Percentiles rank a stretch among this genome's conserved stretches.
Conservation (phyloP, 2,329 filamentous ascomycete genomes). For the Aspergillaceae sp. region DNA sequence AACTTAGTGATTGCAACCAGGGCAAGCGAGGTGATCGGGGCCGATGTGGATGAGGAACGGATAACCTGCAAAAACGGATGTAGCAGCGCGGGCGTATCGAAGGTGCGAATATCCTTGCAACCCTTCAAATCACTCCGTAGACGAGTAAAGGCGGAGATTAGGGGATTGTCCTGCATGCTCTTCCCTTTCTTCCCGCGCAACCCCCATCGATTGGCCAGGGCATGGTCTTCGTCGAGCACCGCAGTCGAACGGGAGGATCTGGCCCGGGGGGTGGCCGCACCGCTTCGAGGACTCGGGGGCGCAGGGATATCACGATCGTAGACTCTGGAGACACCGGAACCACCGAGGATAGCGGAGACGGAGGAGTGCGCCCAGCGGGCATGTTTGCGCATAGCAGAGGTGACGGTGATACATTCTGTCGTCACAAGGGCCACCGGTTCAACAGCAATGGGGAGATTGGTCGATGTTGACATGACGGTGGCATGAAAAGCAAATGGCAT, state of each 20-base stretch:
- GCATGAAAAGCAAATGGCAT: neutral
- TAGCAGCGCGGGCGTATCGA: slow-evolving; percentile 81
- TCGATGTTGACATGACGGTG: neutral
- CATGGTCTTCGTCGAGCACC: slow-evolving; percentile 34
- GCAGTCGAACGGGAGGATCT: slow-evolving; percentile 11
- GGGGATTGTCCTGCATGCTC: slow-evolving; percentile 93
- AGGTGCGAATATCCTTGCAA: slow-evolving; percentile 79
- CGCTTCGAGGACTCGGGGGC: slow-evolving; percentile 27
- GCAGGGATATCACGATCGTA: slow-evolving; percentile 35
- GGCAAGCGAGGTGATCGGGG: slow-evolving; percentile 89
- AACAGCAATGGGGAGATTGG: slow-evolving; percentile 59
- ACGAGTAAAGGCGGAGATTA: slow-evolving; percentile 90
- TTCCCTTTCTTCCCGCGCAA: slow-evolving; percentile 89
- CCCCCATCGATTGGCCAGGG: slow-evolving; percentile 77
- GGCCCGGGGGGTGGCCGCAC: slow-evolving; percentile 12
- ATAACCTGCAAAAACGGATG: slow-evolving; percentile 96
- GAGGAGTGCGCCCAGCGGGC: slow-evolving; percentile 92
- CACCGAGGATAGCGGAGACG: slow-evolving; percentile 88
- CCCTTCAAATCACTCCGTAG: slow-evolving; percentile 78
- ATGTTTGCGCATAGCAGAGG: slow-evolving; percentile 96
- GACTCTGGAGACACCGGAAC: slow-evolving; percentile 48
- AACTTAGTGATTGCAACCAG: slow-evolving; percentile 93
- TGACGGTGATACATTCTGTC: slow-evolving; percentile 97
- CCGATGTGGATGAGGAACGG: slow-evolving; percentile 88
- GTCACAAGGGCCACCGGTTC: slow-evolving; percentile 89